phyloP scores from a whole-genome alignment of 164 flowering plant genomes.

The Vitis labrusca region DNA sequence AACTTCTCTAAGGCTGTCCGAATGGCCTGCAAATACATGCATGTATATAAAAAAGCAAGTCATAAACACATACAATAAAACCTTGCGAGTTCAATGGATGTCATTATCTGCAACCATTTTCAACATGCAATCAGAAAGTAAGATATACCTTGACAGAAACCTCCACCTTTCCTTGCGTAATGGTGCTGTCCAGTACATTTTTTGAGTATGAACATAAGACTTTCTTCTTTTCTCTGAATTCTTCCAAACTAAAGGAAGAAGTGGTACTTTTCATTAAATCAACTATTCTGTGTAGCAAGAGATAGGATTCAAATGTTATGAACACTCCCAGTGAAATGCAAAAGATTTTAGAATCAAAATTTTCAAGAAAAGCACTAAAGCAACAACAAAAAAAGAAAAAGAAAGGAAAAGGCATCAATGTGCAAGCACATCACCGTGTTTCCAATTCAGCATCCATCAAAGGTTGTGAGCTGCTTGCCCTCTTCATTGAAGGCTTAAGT shows the following conservation, averaged over 20 bases:
- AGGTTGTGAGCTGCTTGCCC: conserved; percentile 12
- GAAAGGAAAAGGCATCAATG: neutral
- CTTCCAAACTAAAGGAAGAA: conserved; percentile 43
- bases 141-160: conserved; percentile 49
- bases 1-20: conserved; percentile 51
- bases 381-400: neutral
- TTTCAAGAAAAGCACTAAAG: neutral
- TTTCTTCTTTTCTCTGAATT: conserved; percentile 28
- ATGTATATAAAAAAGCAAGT: neutral
- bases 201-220: conserved; percentile 33
- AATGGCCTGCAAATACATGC: conserved; percentile 6
- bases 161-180: conserved; percentile 62
- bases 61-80: neutral
- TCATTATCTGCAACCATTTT: neutral
- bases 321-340: neutral
- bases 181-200: conserved; percentile 30
- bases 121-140: neutral
- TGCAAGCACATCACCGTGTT: conserved; percentile 33
- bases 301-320: neutral
- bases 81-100: too few relatives aligned
- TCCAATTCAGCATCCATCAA: conserved; percentile 32
- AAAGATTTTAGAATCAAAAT: neutral
- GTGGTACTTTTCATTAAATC: conserved; percentile 32
- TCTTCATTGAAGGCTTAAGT: conserved; percentile 11
- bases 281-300: conserved; percentile 40